phyloP scores from a whole-genome alignment of 768 basidiomycete genomes.

The Phaffia tasmanica region DNA sequence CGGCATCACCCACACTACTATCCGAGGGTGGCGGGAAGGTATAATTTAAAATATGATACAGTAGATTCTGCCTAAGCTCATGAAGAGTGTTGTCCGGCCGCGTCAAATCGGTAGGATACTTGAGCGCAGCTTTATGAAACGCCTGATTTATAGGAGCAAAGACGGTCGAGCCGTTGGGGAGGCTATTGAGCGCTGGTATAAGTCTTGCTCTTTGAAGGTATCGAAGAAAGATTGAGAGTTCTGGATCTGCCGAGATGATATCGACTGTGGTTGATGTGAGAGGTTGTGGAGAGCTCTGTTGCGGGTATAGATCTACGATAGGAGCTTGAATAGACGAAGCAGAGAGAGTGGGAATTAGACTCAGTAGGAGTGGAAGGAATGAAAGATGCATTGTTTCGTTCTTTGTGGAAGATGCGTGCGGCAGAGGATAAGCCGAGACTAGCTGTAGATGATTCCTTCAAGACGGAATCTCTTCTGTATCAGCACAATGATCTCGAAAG shows the following conservation, averaged over 20 bases:
- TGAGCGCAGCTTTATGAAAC: background rate
- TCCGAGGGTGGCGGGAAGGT: constrained; percentile 42
- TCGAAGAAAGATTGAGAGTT: constrained; percentile 62
- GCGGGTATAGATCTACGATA: too few relatives aligned
- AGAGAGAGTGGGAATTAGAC: too few relatives aligned
- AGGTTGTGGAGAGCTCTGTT: too few relatives aligned
- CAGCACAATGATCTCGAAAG: too few relatives aligned
- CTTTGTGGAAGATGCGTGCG: too few relatives aligned
- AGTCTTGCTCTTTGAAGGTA: constrained; percentile 76
- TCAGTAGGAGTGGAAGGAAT: too few relatives aligned
- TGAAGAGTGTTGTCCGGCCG: constrained; percentile 69
- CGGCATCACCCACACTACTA: background rate
- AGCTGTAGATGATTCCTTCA: too few relatives aligned
- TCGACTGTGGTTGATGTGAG: constrained; percentile 55
- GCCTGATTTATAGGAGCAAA: constrained; percentile 96
- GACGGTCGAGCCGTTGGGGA: constrained; percentile 61
- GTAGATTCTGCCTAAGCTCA: constrained; percentile 73
- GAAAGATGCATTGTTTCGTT: too few relatives aligned
- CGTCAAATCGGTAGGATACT: constrained; percentile 1
- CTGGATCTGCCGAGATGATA: constrained; percentile 57
- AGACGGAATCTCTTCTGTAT: too few relatives aligned
- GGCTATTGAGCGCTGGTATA: constrained; percentile 79
- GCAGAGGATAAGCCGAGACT: too few relatives aligned
- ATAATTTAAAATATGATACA: constrained; percentile 87
- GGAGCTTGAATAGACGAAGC: too few relatives aligned